Conservation (phyloP, 371 early-diverging fungal species). For the Lichtheimia hyalospora region DNA sequence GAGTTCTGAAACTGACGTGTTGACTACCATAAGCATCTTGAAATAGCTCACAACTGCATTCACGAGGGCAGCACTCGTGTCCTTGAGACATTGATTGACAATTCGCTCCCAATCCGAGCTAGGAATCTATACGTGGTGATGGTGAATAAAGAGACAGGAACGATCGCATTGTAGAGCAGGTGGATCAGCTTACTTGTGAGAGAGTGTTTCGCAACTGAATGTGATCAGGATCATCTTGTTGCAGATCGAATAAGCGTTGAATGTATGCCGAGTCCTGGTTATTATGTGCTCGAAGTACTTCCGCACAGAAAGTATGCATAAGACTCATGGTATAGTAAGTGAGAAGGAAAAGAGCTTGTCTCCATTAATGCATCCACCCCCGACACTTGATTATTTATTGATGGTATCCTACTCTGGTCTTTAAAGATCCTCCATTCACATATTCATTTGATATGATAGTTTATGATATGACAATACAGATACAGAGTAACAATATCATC, state of each 20-base stretch:
- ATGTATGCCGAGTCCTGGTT: not conserved
- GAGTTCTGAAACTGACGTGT: not conserved
- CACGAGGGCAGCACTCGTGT: slow-evolving; percentile 8
- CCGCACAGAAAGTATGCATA: not conserved
- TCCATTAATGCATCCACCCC: too few species aligned
- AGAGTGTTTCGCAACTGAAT: not conserved
- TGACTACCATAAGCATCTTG: not conserved
- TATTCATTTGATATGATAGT: too few species aligned
- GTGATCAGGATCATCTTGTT: not conserved
- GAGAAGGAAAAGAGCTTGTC: too few species aligned
- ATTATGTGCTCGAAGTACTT: not conserved
- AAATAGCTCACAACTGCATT: slow-evolving; percentile 3
- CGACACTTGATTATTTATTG: too few species aligned
- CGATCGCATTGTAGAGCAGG: not conserved
- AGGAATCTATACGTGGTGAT: not conserved
- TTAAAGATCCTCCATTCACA: too few species aligned
- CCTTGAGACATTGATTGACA: not conserved
- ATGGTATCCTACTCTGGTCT: too few species aligned
- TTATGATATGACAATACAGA: too few species aligned
- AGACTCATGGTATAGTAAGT: not conserved
- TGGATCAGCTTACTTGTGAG: too few species aligned
- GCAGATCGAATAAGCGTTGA: not conserved
- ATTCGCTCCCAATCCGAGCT: not conserved
- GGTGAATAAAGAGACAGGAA: not conserved
- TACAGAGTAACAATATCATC: too few species aligned